Evolutionary conservation across 2,329 filamentous ascomycete species (phyloP).

Genomic region (Arthrobotrys sinensis): DNA sequence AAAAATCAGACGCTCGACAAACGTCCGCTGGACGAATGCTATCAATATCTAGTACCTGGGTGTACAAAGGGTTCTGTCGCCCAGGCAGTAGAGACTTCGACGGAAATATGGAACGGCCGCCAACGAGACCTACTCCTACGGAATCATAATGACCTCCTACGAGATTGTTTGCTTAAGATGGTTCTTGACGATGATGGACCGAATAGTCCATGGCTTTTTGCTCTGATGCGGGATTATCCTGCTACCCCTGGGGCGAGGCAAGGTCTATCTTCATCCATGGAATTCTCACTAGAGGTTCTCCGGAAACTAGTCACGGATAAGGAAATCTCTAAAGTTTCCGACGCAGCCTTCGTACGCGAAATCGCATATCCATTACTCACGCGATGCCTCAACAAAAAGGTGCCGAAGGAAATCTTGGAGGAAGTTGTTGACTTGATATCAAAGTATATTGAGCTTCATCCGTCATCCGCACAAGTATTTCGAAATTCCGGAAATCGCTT

Average conservation of each 20-base stretch:
- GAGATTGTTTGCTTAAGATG: background rate
- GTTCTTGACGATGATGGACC: constrained; percentile 7
- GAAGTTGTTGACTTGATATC: background rate
- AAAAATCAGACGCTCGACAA: constrained; percentile 11
- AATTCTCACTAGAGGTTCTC: constrained; percentile 13
- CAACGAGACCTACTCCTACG: constrained; percentile 1
- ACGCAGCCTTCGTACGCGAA: background rate
- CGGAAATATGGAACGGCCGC: background rate
- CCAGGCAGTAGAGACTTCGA: background rate
- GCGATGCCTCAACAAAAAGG: background rate
- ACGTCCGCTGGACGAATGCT: constrained; percentile 12
- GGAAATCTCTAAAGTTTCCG: background rate
- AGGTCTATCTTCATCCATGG: constrained; percentile 12
- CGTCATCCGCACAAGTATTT: background rate
- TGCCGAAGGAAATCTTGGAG: background rate
- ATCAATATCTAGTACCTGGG: constrained; percentile 23
- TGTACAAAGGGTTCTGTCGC: constrained; percentile 14
- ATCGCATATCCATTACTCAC: background rate
- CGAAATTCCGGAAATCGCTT: background rate
- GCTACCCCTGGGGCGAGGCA: background rate
- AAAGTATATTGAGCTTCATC: background rate
- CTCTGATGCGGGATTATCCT: constrained; percentile 1
- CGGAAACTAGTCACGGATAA: background rate
- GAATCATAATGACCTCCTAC: background rate
- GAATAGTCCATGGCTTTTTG: constrained; percentile 2